These are phyloP conservation scores for Chalara sp. DNA, from an alignment of 2,329 filamentous ascomycete genomes.

Conservation along the genomic window DNA sequence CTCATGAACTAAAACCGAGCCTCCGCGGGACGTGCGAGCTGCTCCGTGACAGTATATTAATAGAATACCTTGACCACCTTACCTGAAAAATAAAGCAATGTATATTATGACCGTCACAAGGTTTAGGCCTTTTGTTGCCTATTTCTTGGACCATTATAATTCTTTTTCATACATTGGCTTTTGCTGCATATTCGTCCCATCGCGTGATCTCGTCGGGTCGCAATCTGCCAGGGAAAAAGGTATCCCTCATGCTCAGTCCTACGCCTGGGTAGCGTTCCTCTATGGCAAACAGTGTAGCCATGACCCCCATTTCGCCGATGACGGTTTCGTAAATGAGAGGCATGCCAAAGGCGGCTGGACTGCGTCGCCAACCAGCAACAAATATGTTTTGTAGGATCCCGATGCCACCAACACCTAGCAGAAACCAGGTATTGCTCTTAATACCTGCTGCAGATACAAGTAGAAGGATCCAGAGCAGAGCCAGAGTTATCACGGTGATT, in stretches of 20 bases:
- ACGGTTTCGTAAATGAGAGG: constrained; percentile 3
- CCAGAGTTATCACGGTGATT: constrained; percentile 18
- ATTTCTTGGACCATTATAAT: no score
- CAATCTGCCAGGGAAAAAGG: constrained; percentile 8
- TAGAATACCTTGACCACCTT: no score
- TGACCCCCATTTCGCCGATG: constrained; percentile 4
- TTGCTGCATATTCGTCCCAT: no score
- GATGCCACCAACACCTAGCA: constrained; percentile 33
- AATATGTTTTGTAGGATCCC: constrained; percentile 35
- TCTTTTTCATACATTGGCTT: no score
- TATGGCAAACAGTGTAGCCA: constrained; percentile 6
- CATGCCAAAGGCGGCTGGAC: constrained; percentile 20
- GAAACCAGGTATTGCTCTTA: constrained; percentile 32
- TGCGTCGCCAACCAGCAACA: constrained; percentile 26
- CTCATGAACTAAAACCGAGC: no score
- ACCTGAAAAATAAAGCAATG: no score
- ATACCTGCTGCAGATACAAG: constrained; percentile 33
- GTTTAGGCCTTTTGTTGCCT: no score
- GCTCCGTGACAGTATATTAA: no score
- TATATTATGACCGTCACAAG: no score
- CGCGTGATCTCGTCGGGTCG: not conserved
- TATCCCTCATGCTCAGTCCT: not conserved
- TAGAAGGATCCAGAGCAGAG: constrained; percentile 33
- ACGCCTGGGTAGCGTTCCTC: constrained; percentile 3
- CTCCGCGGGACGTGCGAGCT: no score